Percentiles rank a stretch among this genome's conserved stretches.
Conservation (phyloP, 768 basidiomycete species). For the Boletus rufocinnamomeus region DNA sequence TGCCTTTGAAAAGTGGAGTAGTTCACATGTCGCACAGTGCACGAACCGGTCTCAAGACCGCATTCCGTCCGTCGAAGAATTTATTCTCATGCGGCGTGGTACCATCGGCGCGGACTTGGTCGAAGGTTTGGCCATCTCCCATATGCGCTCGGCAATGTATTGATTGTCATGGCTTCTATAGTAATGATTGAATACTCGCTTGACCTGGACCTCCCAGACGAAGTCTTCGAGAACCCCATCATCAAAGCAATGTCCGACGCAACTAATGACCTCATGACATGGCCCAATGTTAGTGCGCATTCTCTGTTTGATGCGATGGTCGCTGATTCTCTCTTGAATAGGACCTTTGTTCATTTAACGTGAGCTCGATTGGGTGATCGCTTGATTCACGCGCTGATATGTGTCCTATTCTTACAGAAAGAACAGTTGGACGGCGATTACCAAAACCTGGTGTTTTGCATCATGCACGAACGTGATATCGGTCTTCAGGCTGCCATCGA, state of each 20-base stretch:
- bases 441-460: conserved; percentile 43
- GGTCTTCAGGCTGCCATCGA: conserved; percentile 39
- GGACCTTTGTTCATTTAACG: conserved; percentile 34
- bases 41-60: conserved; percentile 37
- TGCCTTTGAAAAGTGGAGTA: conserved; percentile 39
- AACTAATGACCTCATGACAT: conserved; percentile 43
- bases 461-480: conserved; percentile 38
- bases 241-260: conserved; percentile 41
- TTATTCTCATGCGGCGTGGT: conserved; percentile 39
- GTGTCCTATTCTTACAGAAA: conserved; percentile 29
- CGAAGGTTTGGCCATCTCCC: conserved; percentile 32
- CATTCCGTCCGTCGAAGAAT: conserved; percentile 41
- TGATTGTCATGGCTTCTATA: conserved; percentile 15
- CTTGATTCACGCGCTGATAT: conserved; percentile 15
- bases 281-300: conserved; percentile 39
- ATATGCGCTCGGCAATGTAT: neutral
- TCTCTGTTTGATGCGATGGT: conserved; percentile 1
- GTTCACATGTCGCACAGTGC: conserved; percentile 39
- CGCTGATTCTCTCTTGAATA: conserved; percentile 21
- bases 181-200: conserved; percentile 41
- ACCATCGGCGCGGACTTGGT: conserved; percentile 42
- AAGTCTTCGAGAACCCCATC: conserved; percentile 38
- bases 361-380: conserved; percentile 18
- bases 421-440: conserved; percentile 43
- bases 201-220: conserved; percentile 39